A percentile compares a stretch with the other conserved stretches of the same genome.
Conservation (phyloP, 2,329 filamentous ascomycete species). For the Periconia digitata region DNA sequence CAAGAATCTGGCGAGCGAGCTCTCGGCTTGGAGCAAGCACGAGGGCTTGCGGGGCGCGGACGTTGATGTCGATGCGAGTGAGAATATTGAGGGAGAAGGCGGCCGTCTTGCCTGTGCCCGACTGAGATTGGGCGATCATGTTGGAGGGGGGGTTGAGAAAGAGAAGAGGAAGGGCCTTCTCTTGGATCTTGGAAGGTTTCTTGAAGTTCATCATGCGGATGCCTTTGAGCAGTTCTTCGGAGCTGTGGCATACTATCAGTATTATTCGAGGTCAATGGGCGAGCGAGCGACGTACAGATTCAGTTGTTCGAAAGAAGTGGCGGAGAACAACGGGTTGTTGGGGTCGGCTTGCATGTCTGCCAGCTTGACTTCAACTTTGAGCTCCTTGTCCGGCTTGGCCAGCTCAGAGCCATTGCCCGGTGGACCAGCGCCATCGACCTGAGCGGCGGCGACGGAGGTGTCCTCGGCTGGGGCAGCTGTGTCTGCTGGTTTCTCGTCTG, state of each 20-base stretch:
- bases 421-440: conserved; percentile 52
- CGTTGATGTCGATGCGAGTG: conserved; percentile 75
- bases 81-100: conserved; percentile 94
- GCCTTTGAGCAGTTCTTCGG: conserved; percentile 53
- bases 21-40: conserved; percentile 91
- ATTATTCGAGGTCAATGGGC: not conserved
- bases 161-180: conserved; percentile 87
- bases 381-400: conserved; percentile 65
- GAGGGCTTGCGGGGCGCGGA: conserved; percentile 77
- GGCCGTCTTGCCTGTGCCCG: conserved; percentile 95
- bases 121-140: conserved; percentile 98
- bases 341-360: conserved; percentile 85
- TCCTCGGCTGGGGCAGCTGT: not conserved
- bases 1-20: conserved; percentile 89
- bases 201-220: conserved; percentile 87
- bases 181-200: conserved; percentile 97
- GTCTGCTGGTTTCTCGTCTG: not conserved
- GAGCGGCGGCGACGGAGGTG: conserved; percentile 18
- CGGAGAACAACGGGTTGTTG: conserved; percentile 84
- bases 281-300: conserved; percentile 67
- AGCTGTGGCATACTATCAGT: conserved; percentile 9
- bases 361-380: conserved; percentile 89
- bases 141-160: conserved; percentile 84
- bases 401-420: conserved; percentile 47
- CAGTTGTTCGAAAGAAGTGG: conserved; percentile 80